Evolutionary conservation across 352 stramenopile genomes (phyloP), one percentile per base, ranked within the genome.

Genomic region (Globisporangium apiculatum): DNA sequence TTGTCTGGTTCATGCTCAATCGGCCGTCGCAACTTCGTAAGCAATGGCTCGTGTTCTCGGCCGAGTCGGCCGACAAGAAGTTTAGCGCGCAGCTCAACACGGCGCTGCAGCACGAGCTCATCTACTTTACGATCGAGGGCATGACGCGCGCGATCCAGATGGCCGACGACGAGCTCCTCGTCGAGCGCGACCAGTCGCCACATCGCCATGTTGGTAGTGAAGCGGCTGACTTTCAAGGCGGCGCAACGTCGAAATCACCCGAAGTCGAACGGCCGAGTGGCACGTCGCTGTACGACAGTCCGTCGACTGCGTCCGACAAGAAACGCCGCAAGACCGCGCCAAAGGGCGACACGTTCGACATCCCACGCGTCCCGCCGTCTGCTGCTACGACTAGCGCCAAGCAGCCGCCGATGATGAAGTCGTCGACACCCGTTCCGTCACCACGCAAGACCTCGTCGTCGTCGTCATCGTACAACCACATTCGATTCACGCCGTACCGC

Each of bases 1-100:
- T 92, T 47, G 75, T 94, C 56, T 94, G 83, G 83, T 94, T 94
- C 58, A 91, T 89, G 75, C 83, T 91, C 63, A 94, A 94, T 62
- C 65, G 63, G 12, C 81, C 83, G 5, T 74, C 71, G 38, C 45
- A 73, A n/a, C 76, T 92, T 41, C 65, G 62, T 0, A 51, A 51
- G 9, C 72, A 86, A 51, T 94, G 84, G 84, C 78, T 94, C 31
- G 65, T 75, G 52, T 92, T 90, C 42, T 77, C 81, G 6, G 68
- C 76, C n/a, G 81, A 91, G 53, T 90, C 79, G 7, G 81, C 76
- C 0, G 83, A 93, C 58, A 89, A 83, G 42, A 85, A 92, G 57
- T 88, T 89, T 45, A 89, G 79, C 35, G 83, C 86, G 4, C 87
- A 96, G 60, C 71, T 96, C 49, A 96, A 96, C 61, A 89, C 75